Evolutionary conservation across 257 asterid species (phyloP).

Genomic region (Scutellaria baicalensis): DNA sequence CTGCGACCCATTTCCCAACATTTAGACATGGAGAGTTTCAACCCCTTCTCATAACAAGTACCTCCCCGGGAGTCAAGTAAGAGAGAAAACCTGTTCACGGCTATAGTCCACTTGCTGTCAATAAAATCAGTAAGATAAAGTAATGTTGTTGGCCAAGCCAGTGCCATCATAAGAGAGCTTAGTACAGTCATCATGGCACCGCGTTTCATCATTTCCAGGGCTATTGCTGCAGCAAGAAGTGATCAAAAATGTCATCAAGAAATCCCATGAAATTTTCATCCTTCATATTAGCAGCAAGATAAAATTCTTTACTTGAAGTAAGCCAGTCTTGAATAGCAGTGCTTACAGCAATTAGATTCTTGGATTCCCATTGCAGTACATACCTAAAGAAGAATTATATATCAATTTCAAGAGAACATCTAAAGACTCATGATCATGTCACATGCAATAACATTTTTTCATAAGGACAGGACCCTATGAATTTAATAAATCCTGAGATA

Average conservation of each 20-base stretch:
- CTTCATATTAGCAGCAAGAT: constrained; percentile 7
- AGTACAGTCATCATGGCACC: constrained; percentile 98
- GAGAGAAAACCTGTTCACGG: constrained; percentile 68
- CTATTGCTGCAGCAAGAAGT: constrained; percentile 49
- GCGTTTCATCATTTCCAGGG: constrained; percentile 73
- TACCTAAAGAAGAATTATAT: constrained; percentile 43
- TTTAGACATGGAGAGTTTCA: not conserved
- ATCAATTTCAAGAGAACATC: constrained; percentile 5
- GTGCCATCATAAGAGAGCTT: constrained; percentile 64
- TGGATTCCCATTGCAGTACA: constrained; percentile 89
- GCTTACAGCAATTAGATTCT: constrained; percentile 80
- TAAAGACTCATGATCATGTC: not conserved
- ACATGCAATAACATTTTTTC: not conserved
- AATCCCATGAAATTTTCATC: not conserved
- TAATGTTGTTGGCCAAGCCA: constrained; percentile 92
- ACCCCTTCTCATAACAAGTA: not conserved
- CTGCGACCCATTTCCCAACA: not conserved
- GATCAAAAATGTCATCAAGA: constrained; percentile 15
- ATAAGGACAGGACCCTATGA: not conserved
- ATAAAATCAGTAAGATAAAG: constrained; percentile 69
- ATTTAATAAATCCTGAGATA: not conserved
- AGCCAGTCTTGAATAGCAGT: constrained; percentile 97
- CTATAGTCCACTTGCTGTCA: constrained; percentile 93
- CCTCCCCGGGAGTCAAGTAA: constrained; percentile 3
- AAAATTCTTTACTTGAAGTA: constrained; percentile 66